Evolutionary conservation across 78 protist species (phyloP), one percentile per base, ranked within the genome.

Genomic region (Dictyostelium intermedium): DNA sequence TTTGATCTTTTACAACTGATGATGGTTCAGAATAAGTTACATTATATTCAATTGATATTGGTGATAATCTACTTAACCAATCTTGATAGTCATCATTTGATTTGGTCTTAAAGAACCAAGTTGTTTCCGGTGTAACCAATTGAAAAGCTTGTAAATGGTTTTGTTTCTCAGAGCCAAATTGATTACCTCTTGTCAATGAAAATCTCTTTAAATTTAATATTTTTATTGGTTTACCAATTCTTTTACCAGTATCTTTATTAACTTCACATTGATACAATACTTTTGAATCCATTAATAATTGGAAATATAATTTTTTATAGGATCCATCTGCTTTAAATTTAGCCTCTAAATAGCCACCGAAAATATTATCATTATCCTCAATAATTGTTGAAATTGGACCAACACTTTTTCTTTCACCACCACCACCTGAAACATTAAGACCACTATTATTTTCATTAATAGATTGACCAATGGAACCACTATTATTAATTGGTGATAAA

Each of bases 41-140:
- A n/a, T 20, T 56, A 27, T 69, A 43, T 47, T 20, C 76, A 23
- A 63, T 56, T 45, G 85, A 73, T 84, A 35, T 76, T 53, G 84
- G 92, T 74, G 45, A 73, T 43, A 63, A 60, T 47, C 50, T 50
- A 18, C 61, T 53, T 50, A 37, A 47, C 92, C 85, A 86, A 39
- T 69, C 78, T 56, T 16, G 74, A 25, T 32, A 86, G 50, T 27
- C 79, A 50, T 80, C 84, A 23, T 18, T 14, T 35, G 30, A 20
- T 25, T 30, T 16, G 1, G 69, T 39, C 50, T 32, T 80, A 47
- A 80, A 80, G 43, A 6, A 47, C 72, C 61, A 80, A 8, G 41
- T 41, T 27, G 50, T 47, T 6, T 39, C 61, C 16, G 84, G 84
- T 47, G 84, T 47, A 14, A 47, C 50, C 27, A 80, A 35, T 47